Conservation (phyloP, 495 filamentous ascomycete species). For the Bryoglossum gracile region DNA sequence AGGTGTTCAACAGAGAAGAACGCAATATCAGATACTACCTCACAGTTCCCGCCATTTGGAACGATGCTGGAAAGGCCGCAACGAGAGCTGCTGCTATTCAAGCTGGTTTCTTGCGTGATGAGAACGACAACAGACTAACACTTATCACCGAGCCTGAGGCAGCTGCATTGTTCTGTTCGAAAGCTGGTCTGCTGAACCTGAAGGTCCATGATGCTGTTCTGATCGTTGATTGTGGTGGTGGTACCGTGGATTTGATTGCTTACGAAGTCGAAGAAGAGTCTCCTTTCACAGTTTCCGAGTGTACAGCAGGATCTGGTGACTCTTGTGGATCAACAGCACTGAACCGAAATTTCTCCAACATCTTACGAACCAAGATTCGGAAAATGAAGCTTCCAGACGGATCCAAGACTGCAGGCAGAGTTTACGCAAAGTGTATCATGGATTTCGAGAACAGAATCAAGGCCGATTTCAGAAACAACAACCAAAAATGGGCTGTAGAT, state of each 20-base stretch:
- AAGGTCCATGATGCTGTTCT: conserved; percentile 68
- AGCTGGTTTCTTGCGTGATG: conserved; percentile 65
- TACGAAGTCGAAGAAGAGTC: conserved; percentile 73
- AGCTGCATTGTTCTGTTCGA: conserved; percentile 66
- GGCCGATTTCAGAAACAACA: conserved; percentile 74
- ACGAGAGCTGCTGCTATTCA: conserved; percentile 66
- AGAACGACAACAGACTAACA: conserved; percentile 67
- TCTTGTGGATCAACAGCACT: conserved; percentile 69
- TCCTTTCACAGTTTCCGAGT: conserved; percentile 67
- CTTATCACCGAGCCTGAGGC: conserved; percentile 68
- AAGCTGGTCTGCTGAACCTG: conserved; percentile 64
- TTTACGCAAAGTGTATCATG: conserved; percentile 76
- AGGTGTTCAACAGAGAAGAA: conserved; percentile 70
- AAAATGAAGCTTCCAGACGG: conserved; percentile 75
- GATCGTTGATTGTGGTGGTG: conserved; percentile 70
- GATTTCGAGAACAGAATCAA: conserved; percentile 76
- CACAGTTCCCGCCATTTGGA: conserved; percentile 71
- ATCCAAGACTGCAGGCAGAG: conserved; percentile 64
- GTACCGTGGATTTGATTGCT: conserved; percentile 69
- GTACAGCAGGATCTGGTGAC: conserved; percentile 67
- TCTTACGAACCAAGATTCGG: conserved; percentile 65
- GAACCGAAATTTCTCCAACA: conserved; percentile 71
- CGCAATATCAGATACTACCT: conserved; percentile 68
- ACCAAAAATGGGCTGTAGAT: conserved; percentile 71
- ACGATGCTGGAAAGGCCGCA: conserved; percentile 68